Evolutionary conservation across 1,284 basidiomycete species (phyloP).

Genomic region (Ceratorhiza oryzae-sativae): DNA sequence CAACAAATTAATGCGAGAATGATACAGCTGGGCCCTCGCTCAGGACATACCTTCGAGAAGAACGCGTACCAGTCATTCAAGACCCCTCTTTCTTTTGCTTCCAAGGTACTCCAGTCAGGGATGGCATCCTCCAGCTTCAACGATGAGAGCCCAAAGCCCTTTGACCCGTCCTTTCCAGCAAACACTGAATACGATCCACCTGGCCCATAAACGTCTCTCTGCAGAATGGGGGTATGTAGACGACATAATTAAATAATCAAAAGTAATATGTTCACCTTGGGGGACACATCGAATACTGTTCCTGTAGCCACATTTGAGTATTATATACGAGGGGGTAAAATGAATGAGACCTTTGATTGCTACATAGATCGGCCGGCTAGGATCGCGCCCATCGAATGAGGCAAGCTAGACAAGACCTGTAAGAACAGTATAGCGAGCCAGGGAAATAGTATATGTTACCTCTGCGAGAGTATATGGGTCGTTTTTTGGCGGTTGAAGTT

Average conservation of each 20-base stretch:
- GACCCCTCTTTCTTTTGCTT: constrained; percentile 79
- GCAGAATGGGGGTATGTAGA: neutral
- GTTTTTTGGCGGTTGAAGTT: constrained; percentile 67
- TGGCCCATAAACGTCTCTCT: constrained; percentile 42
- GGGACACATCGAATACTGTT: constrained; percentile 51
- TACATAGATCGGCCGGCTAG: constrained; percentile 78
- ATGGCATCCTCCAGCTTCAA: constrained; percentile 88
- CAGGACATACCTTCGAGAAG: constrained; percentile 52
- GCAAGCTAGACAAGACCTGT: constrained; percentile 44
- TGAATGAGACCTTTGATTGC: constrained; percentile 77
- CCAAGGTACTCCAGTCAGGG: constrained; percentile 82
- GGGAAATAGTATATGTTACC: constrained; percentile 52
- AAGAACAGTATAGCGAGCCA: constrained; percentile 43
- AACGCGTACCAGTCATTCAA: constrained; percentile 91
- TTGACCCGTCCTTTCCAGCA: constrained; percentile 89
- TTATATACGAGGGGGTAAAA: neutral
- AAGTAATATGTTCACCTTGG: neutral
- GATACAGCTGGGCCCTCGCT: constrained; percentile 11
- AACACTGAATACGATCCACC: constrained; percentile 56
- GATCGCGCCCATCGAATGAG: constrained; percentile 69
- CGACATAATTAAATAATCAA: neutral
- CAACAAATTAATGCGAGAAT: constrained; percentile 6
- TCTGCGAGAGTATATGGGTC: constrained; percentile 75
- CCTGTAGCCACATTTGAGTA: constrained; percentile 37
- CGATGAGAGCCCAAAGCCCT: constrained; percentile 84